Evolutionary conservation across 1,284 basidiomycete genomes (phyloP).

Genomic region (Fistulina hepatica): DNA sequence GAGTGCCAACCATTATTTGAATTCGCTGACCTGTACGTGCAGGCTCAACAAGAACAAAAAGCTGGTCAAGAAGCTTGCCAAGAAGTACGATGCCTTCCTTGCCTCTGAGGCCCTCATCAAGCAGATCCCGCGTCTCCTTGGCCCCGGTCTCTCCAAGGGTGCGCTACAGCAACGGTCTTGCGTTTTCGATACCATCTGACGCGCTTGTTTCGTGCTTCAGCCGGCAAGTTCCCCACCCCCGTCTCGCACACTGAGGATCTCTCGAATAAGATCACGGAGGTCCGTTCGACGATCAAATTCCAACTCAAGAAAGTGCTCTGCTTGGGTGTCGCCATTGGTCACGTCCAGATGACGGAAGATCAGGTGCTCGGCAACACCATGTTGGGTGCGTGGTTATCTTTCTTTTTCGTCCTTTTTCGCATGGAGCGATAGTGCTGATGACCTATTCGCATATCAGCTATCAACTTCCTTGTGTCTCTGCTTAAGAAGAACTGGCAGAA

Average conservation of each 20-base stretch:
- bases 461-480: constrained; percentile 99
- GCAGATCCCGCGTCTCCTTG: constrained; percentile 99
- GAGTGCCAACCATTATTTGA: neutral
- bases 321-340: constrained; percentile 96
- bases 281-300: constrained; percentile 99
- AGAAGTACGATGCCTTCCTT: constrained; percentile 99
- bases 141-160: constrained; percentile 99
- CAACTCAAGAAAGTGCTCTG: constrained; percentile 99
- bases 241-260: constrained; percentile 93
- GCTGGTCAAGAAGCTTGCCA: constrained; percentile 99
- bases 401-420: neutral
- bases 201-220: constrained; percentile 31
- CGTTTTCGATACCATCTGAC: neutral
- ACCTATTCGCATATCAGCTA: constrained; percentile 39
- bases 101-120: constrained; percentile 98
- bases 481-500: constrained; percentile 99
- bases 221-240: constrained; percentile 99
- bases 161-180: constrained; percentile 12
- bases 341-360: constrained; percentile 97
- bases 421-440: constrained; percentile 7
- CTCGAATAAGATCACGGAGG: constrained; percentile 85
- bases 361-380: constrained; percentile 96
- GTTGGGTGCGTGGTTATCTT: constrained; percentile 54
- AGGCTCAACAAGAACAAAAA: constrained; percentile 99
- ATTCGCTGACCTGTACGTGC: neutral